Evolutionary conservation across 2,329 filamentous ascomycete genomes (phyloP).

Genomic region (Fusarium sulawesiense): DNA sequence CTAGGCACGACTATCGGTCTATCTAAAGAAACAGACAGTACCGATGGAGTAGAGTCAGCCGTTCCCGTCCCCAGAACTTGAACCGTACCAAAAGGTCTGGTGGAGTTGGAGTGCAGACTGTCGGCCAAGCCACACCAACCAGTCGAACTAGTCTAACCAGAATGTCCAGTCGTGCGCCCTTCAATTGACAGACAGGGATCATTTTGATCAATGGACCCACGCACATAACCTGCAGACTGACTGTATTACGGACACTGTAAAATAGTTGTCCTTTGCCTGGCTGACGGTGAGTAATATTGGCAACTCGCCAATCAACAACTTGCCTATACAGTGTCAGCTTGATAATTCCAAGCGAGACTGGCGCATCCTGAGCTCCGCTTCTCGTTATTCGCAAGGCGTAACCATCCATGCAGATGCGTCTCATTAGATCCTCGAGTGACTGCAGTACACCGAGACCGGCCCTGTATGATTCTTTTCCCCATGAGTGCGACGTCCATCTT

Average conservation of each 20-base stretch:
- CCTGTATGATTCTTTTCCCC: slow-evolving; percentile 6
- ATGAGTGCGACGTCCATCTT: background rate
- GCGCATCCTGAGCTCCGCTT: slow-evolving; percentile 41
- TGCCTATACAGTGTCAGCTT: slow-evolving; percentile 26
- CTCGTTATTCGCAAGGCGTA: slow-evolving; percentile 47
- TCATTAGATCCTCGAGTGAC: background rate
- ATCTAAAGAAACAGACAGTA: slow-evolving; percentile 12
- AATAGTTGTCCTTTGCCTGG: background rate
- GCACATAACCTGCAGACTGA: slow-evolving; percentile 18
- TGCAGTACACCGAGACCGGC: slow-evolving; percentile 41
- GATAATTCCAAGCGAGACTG: slow-evolving; percentile 16
- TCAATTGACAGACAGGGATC: slow-evolving; percentile 47
- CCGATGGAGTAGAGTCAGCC: slow-evolving; percentile 32
- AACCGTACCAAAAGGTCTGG: slow-evolving; percentile 16
- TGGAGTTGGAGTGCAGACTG: slow-evolving; percentile 29
- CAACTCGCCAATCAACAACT: slow-evolving; percentile 20
- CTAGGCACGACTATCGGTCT: slow-evolving; percentile 22
- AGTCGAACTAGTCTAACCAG: slow-evolving; percentile 38
- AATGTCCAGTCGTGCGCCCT: slow-evolving; percentile 46
- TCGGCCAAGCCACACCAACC: slow-evolving; percentile 38
- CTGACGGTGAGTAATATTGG: background rate
- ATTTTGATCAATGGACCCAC: slow-evolving; percentile 28
- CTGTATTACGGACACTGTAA: slow-evolving; percentile 38
- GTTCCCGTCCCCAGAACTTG: slow-evolving; percentile 20
- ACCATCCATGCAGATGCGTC: slow-evolving; percentile 24